A percentile compares a stretch with the other conserved stretches of the same genome.
Conservation (phyloP, 1,284 basidiomycete genomes). For the Lignosus rhinocerotis region DNA sequence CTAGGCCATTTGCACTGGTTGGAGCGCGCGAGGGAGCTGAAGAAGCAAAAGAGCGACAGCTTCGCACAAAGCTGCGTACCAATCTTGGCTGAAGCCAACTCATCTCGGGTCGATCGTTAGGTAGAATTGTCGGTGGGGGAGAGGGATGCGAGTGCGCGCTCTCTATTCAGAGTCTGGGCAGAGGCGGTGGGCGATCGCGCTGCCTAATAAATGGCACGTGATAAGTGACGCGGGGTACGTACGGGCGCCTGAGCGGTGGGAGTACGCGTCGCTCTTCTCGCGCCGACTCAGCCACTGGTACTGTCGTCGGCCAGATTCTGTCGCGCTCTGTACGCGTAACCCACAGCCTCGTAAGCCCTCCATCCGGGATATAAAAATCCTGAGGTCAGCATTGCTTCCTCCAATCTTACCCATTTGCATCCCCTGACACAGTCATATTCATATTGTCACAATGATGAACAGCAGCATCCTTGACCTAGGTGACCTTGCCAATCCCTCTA, state of each 20-base stretch:
- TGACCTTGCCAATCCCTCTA: constrained; percentile 7
- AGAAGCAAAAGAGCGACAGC: constrained; percentile 21
- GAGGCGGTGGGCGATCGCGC: not conserved
- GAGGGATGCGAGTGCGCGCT: not conserved
- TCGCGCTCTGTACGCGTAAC: constrained; percentile 23
- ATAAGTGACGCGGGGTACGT: constrained; percentile 7
- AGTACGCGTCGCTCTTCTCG: constrained; percentile 20
- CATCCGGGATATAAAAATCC: constrained; percentile 10
- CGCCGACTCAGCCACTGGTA: constrained; percentile 19
- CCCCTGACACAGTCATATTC: constrained; percentile 1
- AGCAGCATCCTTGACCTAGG: constrained; percentile 4
- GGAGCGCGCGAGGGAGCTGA: constrained; percentile 11
- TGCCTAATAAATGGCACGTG: constrained; percentile 15
- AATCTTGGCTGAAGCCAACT: constrained; percentile 18
- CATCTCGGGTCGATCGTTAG: constrained; percentile 4
- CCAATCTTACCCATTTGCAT: not conserved
- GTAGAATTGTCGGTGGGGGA: not conserved
- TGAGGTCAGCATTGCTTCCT: constrained; percentile 3
- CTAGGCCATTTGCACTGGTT: constrained; percentile 5
- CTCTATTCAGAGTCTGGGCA: constrained; percentile 2
- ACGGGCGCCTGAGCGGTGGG: constrained; percentile 16
- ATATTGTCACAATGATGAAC: constrained; percentile 18
- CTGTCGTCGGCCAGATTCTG: constrained; percentile 1
- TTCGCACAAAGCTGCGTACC: constrained; percentile 11
- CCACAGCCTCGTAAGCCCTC: constrained; percentile 24